Conservation (phyloP, 495 filamentous ascomycete genomes). For the Lasiosphaeria hispida region DNA sequence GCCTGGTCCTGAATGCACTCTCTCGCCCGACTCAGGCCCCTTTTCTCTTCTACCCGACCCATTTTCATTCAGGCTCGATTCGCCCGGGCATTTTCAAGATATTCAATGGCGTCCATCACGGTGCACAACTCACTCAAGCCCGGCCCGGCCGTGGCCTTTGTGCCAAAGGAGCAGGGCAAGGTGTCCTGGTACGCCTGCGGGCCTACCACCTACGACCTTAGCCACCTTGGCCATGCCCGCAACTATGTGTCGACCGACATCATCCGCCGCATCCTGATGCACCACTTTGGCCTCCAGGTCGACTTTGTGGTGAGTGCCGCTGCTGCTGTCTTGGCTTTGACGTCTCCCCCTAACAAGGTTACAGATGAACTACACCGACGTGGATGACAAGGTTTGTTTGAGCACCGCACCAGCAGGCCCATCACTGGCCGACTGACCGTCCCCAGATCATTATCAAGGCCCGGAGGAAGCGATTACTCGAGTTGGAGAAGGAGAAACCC, state of each 20-base stretch:
- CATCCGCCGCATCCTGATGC: slow-evolving; percentile 76
- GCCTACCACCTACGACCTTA: slow-evolving; percentile 89
- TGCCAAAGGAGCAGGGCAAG: slow-evolving; percentile 70
- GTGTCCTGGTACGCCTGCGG: slow-evolving; percentile 90
- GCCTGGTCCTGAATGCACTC: slow-evolving; percentile 22
- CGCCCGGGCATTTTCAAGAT: slow-evolving; percentile 25
- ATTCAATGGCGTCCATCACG: slow-evolving; percentile 51
- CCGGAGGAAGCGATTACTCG: slow-evolving; percentile 73
- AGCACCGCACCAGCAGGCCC: not conserved
- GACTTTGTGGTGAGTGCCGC: slow-evolving; percentile 61
- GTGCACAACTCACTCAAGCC: slow-evolving; percentile 77
- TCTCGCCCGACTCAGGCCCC: slow-evolving; percentile 17
- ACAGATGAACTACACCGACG: slow-evolving; percentile 84
- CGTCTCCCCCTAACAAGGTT: not conserved
- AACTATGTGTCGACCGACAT: slow-evolving; percentile 97
- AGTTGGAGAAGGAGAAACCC: slow-evolving; percentile 49
- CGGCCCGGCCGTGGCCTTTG: slow-evolving; percentile 67
- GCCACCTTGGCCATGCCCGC: slow-evolving; percentile 78
- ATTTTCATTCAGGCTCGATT: slow-evolving; percentile 27
- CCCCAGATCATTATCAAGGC: slow-evolving; percentile 77
- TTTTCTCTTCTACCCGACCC: slow-evolving; percentile 23
- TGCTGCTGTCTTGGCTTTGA: not conserved
- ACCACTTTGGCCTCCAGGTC: slow-evolving; percentile 84
- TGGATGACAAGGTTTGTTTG: slow-evolving; percentile 76
- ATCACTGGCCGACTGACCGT: not conserved